Percentiles rank a stretch among this genome's conserved stretches.
phyloP scores from a whole-genome alignment of 768 basidiomycete species.

The Collybiopsis luxurians region DNA sequence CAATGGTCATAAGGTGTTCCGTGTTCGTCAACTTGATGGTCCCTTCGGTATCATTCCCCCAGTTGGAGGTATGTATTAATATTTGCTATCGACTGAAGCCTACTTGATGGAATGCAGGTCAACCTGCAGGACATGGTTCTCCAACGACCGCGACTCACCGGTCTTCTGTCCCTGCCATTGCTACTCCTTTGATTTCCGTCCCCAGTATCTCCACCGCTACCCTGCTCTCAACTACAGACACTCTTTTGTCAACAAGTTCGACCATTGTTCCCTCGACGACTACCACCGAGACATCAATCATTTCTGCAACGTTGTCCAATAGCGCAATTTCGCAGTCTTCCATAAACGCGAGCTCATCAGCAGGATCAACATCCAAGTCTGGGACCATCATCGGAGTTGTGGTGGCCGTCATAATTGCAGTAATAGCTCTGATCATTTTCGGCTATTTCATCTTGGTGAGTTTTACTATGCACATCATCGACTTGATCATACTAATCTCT shows the following conservation, averaged over 20 bases:
- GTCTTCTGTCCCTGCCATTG: background rate
- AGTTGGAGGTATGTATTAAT: too few relatives aligned
- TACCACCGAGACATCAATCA: background rate
- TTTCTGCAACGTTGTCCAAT: background rate
- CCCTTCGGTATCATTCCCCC: too few relatives aligned
- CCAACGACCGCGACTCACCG: background rate
- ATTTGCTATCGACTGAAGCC: too few relatives aligned
- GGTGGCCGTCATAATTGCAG: constrained; percentile 41
- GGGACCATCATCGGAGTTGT: constrained; percentile 36
- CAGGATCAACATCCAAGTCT: background rate
- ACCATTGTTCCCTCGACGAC: background rate
- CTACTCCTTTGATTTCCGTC: background rate
- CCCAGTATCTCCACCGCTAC: background rate
- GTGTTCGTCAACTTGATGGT: too few relatives aligned
- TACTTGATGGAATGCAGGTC: too few relatives aligned
- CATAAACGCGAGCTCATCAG: background rate
- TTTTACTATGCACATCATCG: background rate
- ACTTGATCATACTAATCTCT: constrained; percentile 7
- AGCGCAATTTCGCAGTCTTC: background rate
- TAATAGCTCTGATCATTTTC: constrained; percentile 38
- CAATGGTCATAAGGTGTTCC: too few relatives aligned
- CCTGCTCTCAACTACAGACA: background rate
- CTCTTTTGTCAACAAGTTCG: background rate
- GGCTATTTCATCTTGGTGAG: constrained; percentile 48
- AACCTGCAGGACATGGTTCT: too few relatives aligned